These are phyloP conservation scores for Zasmidium citrigriseum DNA, from an alignment of 2,329 filamentous ascomycete genomes.

Conservation along the genomic window DNA sequence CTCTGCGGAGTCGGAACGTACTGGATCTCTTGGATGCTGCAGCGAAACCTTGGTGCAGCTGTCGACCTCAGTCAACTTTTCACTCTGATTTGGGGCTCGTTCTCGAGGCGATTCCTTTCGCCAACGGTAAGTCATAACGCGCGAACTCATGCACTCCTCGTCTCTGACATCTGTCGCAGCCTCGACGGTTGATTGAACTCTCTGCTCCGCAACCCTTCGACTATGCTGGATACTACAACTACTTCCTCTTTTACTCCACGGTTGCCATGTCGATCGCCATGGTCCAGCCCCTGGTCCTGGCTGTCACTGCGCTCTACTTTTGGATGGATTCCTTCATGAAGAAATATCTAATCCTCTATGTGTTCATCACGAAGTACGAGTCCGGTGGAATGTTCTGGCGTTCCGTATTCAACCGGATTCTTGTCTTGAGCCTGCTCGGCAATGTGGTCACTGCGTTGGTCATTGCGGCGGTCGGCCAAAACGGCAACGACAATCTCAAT, in stretches of 20 bases:
- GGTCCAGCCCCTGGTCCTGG: slow-evolving; percentile 83
- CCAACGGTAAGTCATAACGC: slow-evolving; percentile 63
- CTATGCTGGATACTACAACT: slow-evolving; percentile 97
- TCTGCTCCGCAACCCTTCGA: slow-evolving; percentile 92
- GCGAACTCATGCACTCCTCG: no score
- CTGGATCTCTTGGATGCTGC: slow-evolving; percentile 91
- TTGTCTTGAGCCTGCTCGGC: slow-evolving; percentile 77
- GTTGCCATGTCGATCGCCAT: slow-evolving; percentile 82
- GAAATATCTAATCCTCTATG: slow-evolving; percentile 89
- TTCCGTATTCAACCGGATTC: slow-evolving; percentile 85
- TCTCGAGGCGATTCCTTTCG: slow-evolving; percentile 78
- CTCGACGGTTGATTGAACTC: slow-evolving; percentile 85
- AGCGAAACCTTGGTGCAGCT: slow-evolving; percentile 90
- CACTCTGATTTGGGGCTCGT: slow-evolving; percentile 80
- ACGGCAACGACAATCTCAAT: slow-evolving; percentile 21
- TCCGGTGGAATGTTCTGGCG: slow-evolving; percentile 94
- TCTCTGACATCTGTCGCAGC: slow-evolving; percentile 37
- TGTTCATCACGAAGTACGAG: slow-evolving; percentile 95
- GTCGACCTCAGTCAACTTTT: slow-evolving; percentile 89
- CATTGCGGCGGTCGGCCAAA: slow-evolving; percentile 58
- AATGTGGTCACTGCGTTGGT: slow-evolving; percentile 77
- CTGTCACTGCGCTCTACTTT: slow-evolving; percentile 88
- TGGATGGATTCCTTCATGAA: slow-evolving; percentile 83
- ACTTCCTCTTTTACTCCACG: slow-evolving; percentile 91
- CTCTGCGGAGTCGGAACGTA: slow-evolving; percentile 83